Conservation (phyloP, 2,329 filamentous ascomycete genomes). For the Keithomyces neogunnii region DNA sequence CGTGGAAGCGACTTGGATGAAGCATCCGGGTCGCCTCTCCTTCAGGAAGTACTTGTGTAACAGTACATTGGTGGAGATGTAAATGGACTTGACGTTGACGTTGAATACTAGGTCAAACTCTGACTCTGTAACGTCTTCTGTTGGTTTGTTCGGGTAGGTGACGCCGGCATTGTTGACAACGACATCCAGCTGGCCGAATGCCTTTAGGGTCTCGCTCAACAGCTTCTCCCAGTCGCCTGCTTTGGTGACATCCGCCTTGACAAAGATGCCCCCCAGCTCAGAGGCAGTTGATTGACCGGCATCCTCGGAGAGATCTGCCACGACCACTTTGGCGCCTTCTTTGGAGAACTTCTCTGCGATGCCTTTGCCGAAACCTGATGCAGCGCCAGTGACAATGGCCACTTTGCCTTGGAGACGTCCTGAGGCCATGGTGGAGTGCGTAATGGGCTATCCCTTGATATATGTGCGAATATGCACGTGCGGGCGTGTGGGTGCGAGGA, state of each 20-base stretch:
- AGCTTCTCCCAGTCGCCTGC: constrained; percentile 44
- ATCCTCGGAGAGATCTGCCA: constrained; percentile 50
- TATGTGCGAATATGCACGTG: too few species aligned
- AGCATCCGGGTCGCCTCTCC: constrained; percentile 46
- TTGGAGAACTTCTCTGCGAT: constrained; percentile 50
- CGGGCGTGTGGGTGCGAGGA: too few species aligned
- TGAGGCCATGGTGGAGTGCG: constrained; percentile 10
- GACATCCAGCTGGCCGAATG: constrained; percentile 45
- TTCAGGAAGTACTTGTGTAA: constrained; percentile 49
- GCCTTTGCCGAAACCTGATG: constrained; percentile 55
- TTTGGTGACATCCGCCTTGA: constrained; percentile 40
- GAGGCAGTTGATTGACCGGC: constrained; percentile 39
- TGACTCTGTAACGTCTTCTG: constrained; percentile 52
- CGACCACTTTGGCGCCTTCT: constrained; percentile 53
- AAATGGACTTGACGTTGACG: constrained; percentile 63
- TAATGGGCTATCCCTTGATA: too few species aligned
- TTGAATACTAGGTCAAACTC: constrained; percentile 60
- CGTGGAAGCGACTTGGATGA: constrained; percentile 60
- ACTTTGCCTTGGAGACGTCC: constrained; percentile 32
- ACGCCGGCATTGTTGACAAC: constrained; percentile 55
- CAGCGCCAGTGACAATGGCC: constrained; percentile 42
- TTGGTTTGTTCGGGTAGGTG: constrained; percentile 53
- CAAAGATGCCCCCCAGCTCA: constrained; percentile 35
- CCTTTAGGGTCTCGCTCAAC: constrained; percentile 33
- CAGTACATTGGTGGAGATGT: constrained; percentile 48